These are phyloP conservation scores for Blepharisma stoltei DNA, from an alignment of 73 alveolate genomes.

Conservation along the genomic window DNA sequence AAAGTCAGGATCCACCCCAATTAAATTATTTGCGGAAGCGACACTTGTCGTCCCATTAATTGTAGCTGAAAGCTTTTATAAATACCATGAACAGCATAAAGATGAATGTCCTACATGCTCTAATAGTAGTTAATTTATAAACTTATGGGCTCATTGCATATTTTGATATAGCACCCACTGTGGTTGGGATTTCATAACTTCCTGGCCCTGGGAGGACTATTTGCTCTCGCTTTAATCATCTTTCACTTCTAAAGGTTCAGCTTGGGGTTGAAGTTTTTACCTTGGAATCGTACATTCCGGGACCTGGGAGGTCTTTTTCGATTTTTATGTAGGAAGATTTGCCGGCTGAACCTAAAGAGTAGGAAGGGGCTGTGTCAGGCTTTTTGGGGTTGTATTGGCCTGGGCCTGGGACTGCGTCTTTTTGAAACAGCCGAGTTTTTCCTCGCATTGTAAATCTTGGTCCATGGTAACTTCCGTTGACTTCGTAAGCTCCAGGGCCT, in stretches of 20 bases:
- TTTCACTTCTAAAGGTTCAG: background rate
- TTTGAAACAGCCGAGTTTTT: background rate
- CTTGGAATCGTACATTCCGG: background rate
- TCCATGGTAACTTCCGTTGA: background rate
- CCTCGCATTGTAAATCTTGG: slow-evolving; percentile 26
- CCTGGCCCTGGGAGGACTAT: slow-evolving; percentile 8
- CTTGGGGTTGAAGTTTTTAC: background rate
- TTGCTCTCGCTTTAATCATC: background rate
- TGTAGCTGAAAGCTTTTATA: slow-evolving; percentile 94
- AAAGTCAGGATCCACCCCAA: slow-evolving; percentile 76
- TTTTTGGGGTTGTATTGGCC: slow-evolving; percentile 32
- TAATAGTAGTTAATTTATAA: background rate
- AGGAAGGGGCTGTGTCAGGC: background rate
- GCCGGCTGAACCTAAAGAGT: background rate
- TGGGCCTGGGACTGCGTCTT: slow-evolving; percentile 16
- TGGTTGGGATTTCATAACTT: background rate
- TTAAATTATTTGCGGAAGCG: slow-evolving; percentile 91
- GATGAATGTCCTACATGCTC: background rate
- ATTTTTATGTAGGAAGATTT: background rate
- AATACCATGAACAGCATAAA: slow-evolving; percentile 51
- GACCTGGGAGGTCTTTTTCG: background rate
- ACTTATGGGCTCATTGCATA: too few relatives aligned
- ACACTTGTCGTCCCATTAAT: slow-evolving; percentile 87
- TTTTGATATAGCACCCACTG: too few relatives aligned
- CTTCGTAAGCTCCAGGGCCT: slow-evolving; percentile 14